These are phyloP conservation scores for Drosera capensis DNA, from an alignment of 148 eudicot genomes.

Conservation along the genomic window DNA sequence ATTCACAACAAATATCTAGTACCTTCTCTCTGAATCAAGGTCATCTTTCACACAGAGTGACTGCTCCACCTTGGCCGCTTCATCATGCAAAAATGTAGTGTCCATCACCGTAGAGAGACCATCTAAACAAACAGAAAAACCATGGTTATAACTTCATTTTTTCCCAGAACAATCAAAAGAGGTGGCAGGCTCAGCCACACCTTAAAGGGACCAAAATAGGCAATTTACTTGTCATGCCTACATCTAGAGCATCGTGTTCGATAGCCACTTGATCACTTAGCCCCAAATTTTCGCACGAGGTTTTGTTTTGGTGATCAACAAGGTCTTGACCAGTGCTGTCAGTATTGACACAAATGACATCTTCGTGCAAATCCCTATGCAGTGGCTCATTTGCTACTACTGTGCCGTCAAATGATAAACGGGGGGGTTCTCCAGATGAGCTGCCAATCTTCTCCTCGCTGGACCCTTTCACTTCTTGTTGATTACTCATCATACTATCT, in stretches of 20 bases:
- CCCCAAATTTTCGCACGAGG: constrained; percentile 8
- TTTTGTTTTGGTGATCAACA: constrained; percentile 12
- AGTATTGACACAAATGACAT: constrained; percentile 6
- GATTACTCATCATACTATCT: no score
- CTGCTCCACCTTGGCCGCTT: constrained; percentile 72
- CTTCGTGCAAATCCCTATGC: constrained; percentile 7
- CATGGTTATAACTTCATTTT: constrained; percentile 9
- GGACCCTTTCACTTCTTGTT: no score
- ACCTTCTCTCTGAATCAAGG: constrained; percentile 39
- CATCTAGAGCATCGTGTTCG: constrained; percentile 6
- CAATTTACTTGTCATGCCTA: constrained; percentile 3
- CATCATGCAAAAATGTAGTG: constrained; percentile 81
- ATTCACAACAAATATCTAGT: constrained; percentile 4
- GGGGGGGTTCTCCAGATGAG: constrained; percentile 9
- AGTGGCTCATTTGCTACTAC: constrained; percentile 6
- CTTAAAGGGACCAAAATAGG: constrained; percentile 6
- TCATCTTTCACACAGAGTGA: constrained; percentile 20
- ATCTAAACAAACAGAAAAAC: constrained; percentile 19
- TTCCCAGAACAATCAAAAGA: constrained; percentile 9
- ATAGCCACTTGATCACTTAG: constrained; percentile 11
- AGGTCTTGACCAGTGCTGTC: constrained; percentile 10
- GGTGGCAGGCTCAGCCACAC: constrained; percentile 13
- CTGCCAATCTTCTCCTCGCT: constrained; percentile 10
- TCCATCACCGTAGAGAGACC: constrained; percentile 44
- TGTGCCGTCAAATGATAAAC: constrained; percentile 12